Evolutionary conservation across 2,329 filamentous ascomycete genomes (phyloP), one percentile per base, ranked within the genome.

Genomic region (Calonectria multiphialidica): DNA sequence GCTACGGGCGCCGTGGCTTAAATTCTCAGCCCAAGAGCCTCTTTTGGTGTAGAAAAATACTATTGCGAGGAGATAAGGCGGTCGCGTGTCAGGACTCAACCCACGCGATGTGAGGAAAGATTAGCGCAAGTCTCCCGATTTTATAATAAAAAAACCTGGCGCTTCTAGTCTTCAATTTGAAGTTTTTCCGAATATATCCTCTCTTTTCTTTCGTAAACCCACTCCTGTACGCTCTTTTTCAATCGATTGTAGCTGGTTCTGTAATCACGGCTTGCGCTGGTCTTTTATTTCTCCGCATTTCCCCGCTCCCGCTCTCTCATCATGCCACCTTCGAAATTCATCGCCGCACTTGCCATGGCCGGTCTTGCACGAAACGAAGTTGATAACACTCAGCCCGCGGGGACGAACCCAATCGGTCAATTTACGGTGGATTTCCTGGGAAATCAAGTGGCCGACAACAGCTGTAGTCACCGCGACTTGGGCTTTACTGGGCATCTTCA

Each of bases 371-470:
- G 37, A 9, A 42, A 53, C 25, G 25, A 25, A 16, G 53, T 80
- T 12, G 84, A 86, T 72, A 85, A 84, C 70, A 86, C 84, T 0
- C 79, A 82, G n/a, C 78, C 82, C 2, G 77, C 75, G 6, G 84
- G 84, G 5, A 77, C 72, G 2, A 84, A 85, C 62, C 81, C 82
- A 6, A 83, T 86, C 15, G 44, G 42, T 1, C 42, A 77, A 0
- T 71, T 81, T 15, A 74, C 66, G 0, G 79, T 80, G 0, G 61
- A 79, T 33, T 83, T 80, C 47, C 78, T 86, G 1, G 85, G 84
- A 25, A 76, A 82, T 23, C 85, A 86, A 67, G 73, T 67, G 6
- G 78, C 84, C 15, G 75, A 79, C 66, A 85, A 86, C 71, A 84
- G 83, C 75, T 81, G 81, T 74, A 83, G 80, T 55, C 80, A 81